A percentile compares a stretch with the other conserved stretches of the same genome.
These are phyloP conservation scores for Protomyces macrosporus DNA, from an alignment of 1,139 yeast species.

Conservation along the genomic window DNA sequence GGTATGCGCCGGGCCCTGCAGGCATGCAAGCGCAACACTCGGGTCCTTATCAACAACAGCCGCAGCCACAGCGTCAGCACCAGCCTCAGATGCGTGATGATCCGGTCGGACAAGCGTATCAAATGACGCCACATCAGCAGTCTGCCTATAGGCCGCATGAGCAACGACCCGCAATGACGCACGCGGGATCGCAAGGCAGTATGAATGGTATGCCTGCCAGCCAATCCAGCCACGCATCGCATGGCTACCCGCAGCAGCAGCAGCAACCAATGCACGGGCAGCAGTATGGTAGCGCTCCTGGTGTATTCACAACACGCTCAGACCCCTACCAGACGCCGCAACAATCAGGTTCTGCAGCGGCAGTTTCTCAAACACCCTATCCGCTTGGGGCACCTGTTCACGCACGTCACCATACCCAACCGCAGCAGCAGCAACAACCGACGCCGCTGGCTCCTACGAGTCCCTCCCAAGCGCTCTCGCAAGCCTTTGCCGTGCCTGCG, in stretches of 20 bases:
- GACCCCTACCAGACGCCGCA: not conserved
- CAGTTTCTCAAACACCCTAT: not conserved
- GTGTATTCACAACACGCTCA: not conserved
- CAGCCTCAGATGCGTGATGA: not conserved
- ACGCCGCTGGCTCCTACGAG: not conserved
- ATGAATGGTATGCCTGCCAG: too few species aligned
- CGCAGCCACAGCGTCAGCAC: not conserved
- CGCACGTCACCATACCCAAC: not conserved
- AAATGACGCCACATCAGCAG: not conserved
- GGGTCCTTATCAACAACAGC: not conserved
- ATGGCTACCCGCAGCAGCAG: not conserved
- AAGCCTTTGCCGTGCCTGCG: not conserved
- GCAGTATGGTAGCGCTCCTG: not conserved
- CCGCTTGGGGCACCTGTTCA: not conserved
- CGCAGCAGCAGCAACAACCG: not conserved
- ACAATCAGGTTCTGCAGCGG: not conserved
- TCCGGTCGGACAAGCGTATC: not conserved
- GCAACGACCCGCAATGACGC: not conserved
- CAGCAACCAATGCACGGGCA: not conserved
- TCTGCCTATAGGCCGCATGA: not conserved
- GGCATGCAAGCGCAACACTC: not conserved
- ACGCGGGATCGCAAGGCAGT: not conserved
- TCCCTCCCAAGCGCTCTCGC: slow-evolving; percentile 16
- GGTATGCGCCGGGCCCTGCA: not conserved
- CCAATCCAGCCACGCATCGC: too few species aligned